phyloP scores from a whole-genome alignment of 768 basidiomycete species.

The Lentinula lateritia region DNA sequence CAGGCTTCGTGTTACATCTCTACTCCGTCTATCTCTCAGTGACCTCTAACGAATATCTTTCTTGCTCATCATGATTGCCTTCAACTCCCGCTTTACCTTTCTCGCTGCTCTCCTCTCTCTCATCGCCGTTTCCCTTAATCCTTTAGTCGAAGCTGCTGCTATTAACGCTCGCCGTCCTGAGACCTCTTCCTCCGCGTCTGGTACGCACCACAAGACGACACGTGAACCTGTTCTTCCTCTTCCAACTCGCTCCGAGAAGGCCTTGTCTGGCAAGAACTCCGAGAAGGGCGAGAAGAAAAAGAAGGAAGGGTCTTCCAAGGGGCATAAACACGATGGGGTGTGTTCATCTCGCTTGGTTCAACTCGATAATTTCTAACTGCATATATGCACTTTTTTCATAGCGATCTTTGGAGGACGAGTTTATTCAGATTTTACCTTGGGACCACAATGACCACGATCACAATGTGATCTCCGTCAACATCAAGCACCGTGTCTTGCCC shows the following conservation, averaged over 20 bases:
- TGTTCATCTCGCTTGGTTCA: background rate
- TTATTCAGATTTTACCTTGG: background rate
- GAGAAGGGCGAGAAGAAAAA: background rate
- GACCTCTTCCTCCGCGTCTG: background rate
- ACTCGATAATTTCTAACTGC: background rate
- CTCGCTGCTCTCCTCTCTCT: constrained; percentile 41
- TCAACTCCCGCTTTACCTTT: constrained; percentile 40
- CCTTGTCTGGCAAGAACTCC: background rate
- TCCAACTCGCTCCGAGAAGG: background rate
- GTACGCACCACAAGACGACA: background rate
- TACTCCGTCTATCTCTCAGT: constrained; percentile 11
- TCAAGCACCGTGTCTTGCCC: background rate
- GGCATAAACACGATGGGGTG: background rate
- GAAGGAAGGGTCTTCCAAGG: background rate
- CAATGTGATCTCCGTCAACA: background rate
- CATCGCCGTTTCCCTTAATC: constrained; percentile 31
- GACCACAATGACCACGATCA: background rate
- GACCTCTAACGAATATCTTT: constrained; percentile 3
- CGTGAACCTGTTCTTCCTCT: background rate
- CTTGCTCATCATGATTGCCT: constrained; percentile 39
- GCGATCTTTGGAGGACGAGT: background rate
- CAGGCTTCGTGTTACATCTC: constrained; percentile 9
- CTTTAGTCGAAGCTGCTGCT: constrained; percentile 33
- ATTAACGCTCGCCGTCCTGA: constrained; percentile 19
- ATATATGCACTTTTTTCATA: constrained; percentile 2